phyloP scores from a whole-genome alignment of 1,284 basidiomycete species.

The Vanrija pseudolonga region DNA sequence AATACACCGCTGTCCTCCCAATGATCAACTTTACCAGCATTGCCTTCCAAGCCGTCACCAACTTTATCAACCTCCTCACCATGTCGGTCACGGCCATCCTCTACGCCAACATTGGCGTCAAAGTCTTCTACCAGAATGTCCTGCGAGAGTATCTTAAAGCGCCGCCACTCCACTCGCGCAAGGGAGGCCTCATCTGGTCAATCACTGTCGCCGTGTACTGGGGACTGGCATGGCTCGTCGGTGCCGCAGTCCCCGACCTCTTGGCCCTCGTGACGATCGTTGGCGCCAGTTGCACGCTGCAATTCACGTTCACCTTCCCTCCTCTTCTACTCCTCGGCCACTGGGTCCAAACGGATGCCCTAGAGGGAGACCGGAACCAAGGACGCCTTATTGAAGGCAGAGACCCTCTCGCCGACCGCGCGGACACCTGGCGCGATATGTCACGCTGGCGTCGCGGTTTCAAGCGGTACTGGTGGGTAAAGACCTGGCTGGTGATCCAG shows the following conservation, averaged over 20 bases:
- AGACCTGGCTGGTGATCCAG: not conserved
- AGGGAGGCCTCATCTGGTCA: slow-evolving; percentile 53
- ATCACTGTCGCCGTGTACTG: slow-evolving; percentile 27
- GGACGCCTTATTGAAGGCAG: slow-evolving; percentile 1
- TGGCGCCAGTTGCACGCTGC: slow-evolving; percentile 36
- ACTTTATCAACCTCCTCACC: slow-evolving; percentile 46
- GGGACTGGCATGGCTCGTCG: slow-evolving; percentile 57
- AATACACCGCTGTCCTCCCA: slow-evolving; percentile 56
- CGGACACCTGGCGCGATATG: not conserved
- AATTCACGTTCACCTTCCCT: slow-evolving; percentile 2
- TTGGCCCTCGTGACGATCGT: slow-evolving; percentile 56
- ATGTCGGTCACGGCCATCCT: slow-evolving; percentile 59
- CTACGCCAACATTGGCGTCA: slow-evolving; percentile 58
- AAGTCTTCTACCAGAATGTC: slow-evolving; percentile 6
- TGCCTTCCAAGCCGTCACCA: slow-evolving; percentile 51
- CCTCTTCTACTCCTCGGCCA: slow-evolving; percentile 3
- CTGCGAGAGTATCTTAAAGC: slow-evolving; percentile 57
- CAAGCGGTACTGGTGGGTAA: not conserved
- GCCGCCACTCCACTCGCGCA: slow-evolving; percentile 54
- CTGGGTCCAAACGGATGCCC: slow-evolving; percentile 7
- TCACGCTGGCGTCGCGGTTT: slow-evolving; percentile 2
- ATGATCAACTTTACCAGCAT: slow-evolving; percentile 59
- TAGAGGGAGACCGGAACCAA: not conserved
- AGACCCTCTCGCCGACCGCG: not conserved
- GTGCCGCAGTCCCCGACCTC: slow-evolving; percentile 60